Conservation (phyloP, 129 eudicot genomes). For the Escallonia rubra region DNA sequence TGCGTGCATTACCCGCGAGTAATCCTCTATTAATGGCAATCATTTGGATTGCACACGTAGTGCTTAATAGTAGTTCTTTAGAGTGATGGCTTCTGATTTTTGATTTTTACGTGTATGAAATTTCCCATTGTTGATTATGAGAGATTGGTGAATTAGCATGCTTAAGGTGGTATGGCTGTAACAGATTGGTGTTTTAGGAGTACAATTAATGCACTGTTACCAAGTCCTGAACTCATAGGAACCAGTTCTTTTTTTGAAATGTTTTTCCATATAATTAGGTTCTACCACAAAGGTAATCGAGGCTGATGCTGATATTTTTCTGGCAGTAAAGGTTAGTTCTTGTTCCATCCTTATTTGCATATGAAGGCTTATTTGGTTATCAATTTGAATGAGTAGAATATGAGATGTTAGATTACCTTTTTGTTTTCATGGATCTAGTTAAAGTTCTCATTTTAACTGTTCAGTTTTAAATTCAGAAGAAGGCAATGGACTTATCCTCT, state of each 20-base stretch:
- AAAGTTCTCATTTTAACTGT: conserved; percentile 30
- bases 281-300: conserved; percentile 32
- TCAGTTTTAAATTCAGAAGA: conserved; percentile 59
- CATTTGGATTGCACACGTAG: no score
- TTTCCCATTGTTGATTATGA: not conserved
- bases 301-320: conserved; percentile 26
- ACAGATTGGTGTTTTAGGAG: not conserved
- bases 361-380: not conserved
- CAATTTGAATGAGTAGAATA: not conserved
- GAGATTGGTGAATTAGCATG: not conserved
- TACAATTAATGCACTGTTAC: not conserved
- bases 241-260: conserved; percentile 6
- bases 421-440: not conserved
- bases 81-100: not conserved
- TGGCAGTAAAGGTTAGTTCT: conserved; percentile 55
- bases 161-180: not conserved
- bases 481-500: conserved; percentile 60
- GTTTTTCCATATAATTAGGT: conserved; percentile 20
- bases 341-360: not conserved
- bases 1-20: no score
- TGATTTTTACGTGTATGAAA: not conserved
- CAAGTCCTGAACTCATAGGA: not conserved
- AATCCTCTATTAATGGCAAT: no score
- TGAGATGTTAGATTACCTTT: not conserved
- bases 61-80: no score